Evolutionary conservation across 106 monocot genomes (phyloP).

Genomic region (Agapanthus africanus): DNA sequence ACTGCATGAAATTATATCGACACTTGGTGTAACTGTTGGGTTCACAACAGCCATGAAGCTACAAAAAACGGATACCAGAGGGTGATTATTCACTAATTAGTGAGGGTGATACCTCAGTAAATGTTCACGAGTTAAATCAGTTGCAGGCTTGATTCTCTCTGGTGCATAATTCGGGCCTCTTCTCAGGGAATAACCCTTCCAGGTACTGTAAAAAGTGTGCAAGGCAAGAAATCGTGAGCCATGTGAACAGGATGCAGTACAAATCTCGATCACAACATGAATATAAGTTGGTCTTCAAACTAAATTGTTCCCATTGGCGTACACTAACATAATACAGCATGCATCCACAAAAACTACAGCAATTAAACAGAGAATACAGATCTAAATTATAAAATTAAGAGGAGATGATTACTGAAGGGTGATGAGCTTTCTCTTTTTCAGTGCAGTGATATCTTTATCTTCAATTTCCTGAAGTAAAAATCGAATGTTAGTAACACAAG

Average conservation of each 20-base stretch:
- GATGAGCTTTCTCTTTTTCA: slow-evolving; percentile 79
- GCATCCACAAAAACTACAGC: background rate
- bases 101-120: slow-evolving; percentile 38
- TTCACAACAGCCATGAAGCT: background rate
- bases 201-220: slow-evolving; percentile 28
- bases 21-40: background rate
- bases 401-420: slow-evolving; percentile 37
- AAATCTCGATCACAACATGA: background rate
- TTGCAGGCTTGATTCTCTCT: slow-evolving; percentile 50
- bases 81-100: background rate
- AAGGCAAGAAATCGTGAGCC: background rate
- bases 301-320: background rate
- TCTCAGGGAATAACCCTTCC: slow-evolving; percentile 43
- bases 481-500: background rate
- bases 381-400: background rate
- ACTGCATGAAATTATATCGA: background rate
- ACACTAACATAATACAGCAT: background rate
- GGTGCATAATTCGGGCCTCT: slow-evolving; percentile 54
- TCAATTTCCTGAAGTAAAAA: slow-evolving; percentile 36
- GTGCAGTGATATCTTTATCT: slow-evolving; percentile 39
- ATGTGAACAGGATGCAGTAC: background rate
- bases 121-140: slow-evolving; percentile 68
- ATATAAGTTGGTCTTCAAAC: background rate
- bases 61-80: background rate
- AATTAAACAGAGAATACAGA: background rate